Conservation (phyloP, 106 monocot genomes). For the Dactylorhiza incarnata region DNA sequence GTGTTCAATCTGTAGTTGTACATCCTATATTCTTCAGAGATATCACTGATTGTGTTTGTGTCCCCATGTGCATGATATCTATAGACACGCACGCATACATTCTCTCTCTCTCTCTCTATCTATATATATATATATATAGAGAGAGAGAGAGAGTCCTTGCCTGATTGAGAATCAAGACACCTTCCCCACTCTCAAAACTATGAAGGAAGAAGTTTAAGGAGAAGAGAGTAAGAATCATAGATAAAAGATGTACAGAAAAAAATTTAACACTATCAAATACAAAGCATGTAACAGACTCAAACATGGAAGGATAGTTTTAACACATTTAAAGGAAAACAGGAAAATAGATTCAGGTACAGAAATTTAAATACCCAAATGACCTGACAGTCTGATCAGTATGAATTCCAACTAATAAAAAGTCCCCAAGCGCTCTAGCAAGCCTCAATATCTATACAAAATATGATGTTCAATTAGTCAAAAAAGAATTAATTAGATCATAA, state of each 20-base stretch:
- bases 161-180: background rate
- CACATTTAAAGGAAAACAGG: background rate
- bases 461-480: background rate
- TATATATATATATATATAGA: too few relatives aligned
- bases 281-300: background rate
- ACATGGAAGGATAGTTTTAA: background rate
- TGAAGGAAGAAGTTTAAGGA: background rate
- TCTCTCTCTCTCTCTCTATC: too few relatives aligned
- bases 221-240: background rate
- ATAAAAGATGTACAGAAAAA: background rate
- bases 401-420: slow-evolving; percentile 75
- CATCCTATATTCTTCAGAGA: too few relatives aligned
- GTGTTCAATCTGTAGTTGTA: too few relatives aligned
- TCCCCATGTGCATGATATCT: background rate
- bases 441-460: slow-evolving; percentile 42
- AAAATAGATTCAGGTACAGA: background rate
- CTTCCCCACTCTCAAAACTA: background rate
- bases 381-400: slow-evolving; percentile 68
- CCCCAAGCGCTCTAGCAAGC: slow-evolving; percentile 52
- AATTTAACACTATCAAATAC: background rate
- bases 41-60: too few relatives aligned
- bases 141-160: too few relatives aligned
- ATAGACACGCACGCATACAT: background rate
- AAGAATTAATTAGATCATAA: background rate
- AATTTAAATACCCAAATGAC: slow-evolving; percentile 12